phyloP scores from a whole-genome alignment of 2,329 filamentous ascomycete species.

The Nemania serpens region DNA sequence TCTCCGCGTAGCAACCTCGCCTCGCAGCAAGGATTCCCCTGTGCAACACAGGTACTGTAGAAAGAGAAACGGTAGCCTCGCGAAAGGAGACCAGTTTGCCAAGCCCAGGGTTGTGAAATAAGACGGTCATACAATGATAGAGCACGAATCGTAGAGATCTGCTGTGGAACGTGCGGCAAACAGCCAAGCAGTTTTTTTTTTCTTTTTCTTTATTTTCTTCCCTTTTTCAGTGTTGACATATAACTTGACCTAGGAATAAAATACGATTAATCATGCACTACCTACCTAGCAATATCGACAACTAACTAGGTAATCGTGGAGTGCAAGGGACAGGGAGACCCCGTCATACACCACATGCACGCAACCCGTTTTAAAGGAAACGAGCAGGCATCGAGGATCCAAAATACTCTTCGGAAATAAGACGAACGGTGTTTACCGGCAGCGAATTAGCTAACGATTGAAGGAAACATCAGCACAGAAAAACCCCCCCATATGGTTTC shows the following conservation, averaged over 20 bases:
- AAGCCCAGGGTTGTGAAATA: neutral
- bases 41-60: neutral
- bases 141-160: neutral
- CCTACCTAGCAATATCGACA: neutral
- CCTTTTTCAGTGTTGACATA: neutral
- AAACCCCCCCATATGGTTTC: too few relatives aligned
- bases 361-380: too few relatives aligned
- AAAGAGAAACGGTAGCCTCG: neutral
- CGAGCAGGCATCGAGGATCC: too few relatives aligned
- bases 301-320: too few relatives aligned
- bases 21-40: neutral
- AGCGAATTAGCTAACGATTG: neutral
- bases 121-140: neutral
- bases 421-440: neutral
- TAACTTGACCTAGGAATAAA: neutral
- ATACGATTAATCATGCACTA: neutral
- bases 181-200: neutral
- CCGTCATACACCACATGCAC: too few relatives aligned
- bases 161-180: constrained; percentile 1
- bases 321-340: too few relatives aligned
- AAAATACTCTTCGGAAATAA: too few relatives aligned
- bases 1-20: constrained; percentile 5
- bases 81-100: neutral
- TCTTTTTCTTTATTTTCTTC: neutral
- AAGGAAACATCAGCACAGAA: neutral